These are phyloP conservation scores for Stemphylium beticola DNA, from an alignment of 2,329 filamentous ascomycete genomes.

Conservation along the genomic window DNA sequence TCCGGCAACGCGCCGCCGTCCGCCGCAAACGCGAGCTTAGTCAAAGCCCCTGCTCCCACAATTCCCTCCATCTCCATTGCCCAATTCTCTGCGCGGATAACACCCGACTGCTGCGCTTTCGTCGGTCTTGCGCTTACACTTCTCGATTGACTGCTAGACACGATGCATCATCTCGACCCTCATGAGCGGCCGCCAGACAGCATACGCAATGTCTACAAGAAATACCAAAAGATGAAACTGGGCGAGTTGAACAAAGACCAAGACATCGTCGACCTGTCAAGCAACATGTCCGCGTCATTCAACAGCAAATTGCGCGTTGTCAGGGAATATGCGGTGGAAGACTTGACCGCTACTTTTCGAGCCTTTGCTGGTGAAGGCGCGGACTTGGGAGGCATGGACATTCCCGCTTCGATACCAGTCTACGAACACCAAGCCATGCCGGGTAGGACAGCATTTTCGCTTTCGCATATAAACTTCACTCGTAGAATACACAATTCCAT, in stretches of 20 bases:
- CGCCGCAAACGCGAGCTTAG: constrained; percentile 33
- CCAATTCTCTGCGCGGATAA: not conserved
- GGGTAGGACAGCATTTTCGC: constrained; percentile 57
- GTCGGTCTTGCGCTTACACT: too few relatives aligned
- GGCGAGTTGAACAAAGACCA: constrained; percentile 57
- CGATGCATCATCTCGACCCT: constrained; percentile 65
- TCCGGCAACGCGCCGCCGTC: constrained; percentile 26
- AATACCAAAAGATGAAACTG: constrained; percentile 66
- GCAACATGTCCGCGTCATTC: constrained; percentile 35
- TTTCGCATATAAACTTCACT: not conserved
- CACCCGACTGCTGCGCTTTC: not conserved
- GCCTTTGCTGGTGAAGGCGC: constrained; percentile 28
- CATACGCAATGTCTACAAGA: constrained; percentile 77
- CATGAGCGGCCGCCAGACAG: constrained; percentile 76
- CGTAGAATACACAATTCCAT: not conserved
- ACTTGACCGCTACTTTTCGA: constrained; percentile 31
- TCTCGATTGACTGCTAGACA: not conserved
- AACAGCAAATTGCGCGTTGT: constrained; percentile 32
- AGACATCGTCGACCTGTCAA: constrained; percentile 51
- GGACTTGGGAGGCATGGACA: not conserved
- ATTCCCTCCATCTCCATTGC: not conserved
- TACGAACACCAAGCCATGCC: constrained; percentile 71
- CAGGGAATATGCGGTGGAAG: constrained; percentile 21
- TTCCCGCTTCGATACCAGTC: constrained; percentile 43
- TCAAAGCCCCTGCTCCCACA: constrained; percentile 15